Percentiles rank a stretch among this genome's conserved stretches.
phyloP scores from a whole-genome alignment of 2,329 filamentous ascomycete species.

The Paraconiothyrium brasiliense region DNA sequence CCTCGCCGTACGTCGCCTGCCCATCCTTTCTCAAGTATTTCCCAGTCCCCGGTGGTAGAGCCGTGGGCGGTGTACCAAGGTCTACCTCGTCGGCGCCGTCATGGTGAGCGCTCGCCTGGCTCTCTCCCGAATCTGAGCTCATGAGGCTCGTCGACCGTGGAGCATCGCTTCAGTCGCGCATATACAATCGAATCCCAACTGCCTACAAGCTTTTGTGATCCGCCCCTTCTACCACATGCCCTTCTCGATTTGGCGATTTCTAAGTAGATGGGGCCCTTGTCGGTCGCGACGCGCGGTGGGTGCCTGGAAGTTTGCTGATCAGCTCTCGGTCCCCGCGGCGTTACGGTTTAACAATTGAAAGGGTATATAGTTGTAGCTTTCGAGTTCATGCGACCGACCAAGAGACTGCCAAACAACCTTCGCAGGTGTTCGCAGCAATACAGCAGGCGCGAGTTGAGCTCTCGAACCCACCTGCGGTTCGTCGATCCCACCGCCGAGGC shows the following conservation, averaged over 20 bases:
- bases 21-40: constrained; percentile 15
- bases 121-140: constrained; percentile 74
- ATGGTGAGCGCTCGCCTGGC: constrained; percentile 68
- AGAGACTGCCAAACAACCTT: background rate
- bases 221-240: constrained; percentile 21
- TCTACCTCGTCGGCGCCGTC: constrained; percentile 59
- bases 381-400: background rate
- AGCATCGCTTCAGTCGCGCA: constrained; percentile 61
- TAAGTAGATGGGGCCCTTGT: constrained; percentile 22
- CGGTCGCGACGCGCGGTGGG: constrained; percentile 21
- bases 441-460: constrained; percentile 28
- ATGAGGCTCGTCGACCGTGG: constrained; percentile 65
- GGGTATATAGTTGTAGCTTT: background rate
- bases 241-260: constrained; percentile 17
- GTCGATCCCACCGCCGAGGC: constrained; percentile 27
- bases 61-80: constrained; percentile 61
- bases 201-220: background rate
- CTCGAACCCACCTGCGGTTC: constrained; percentile 22
- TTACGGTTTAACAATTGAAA: background rate
- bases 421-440: background rate
- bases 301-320: constrained; percentile 17
- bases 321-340: background rate
- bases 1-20: constrained; percentile 20
- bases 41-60: constrained; percentile 63
- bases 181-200: constrained; percentile 7